Percentiles rank a stretch among this genome's conserved stretches.
Conservation (phyloP, 495 filamentous ascomycete species). For the Annulohypoxylon moriforme region DNA sequence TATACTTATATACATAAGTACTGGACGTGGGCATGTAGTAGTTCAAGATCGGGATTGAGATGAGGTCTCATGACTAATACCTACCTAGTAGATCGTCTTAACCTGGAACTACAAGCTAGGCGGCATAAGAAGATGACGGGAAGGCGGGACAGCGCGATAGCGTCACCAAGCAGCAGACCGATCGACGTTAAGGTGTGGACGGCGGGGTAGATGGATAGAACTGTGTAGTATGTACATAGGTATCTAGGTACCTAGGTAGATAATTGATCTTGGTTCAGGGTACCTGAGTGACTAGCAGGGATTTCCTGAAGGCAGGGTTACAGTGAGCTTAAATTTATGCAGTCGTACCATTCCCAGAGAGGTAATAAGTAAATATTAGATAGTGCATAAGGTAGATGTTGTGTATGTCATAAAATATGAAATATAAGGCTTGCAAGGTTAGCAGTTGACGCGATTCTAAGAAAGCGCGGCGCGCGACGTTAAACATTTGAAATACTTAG, state of each 20-base stretch:
- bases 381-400: conserved; percentile 12
- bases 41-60: no score
- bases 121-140: not conserved
- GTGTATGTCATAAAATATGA: conserved; percentile 12
- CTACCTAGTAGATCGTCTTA: no score
- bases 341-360: not conserved
- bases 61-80: no score
- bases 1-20: no score
- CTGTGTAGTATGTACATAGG: no score
- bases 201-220: conserved; percentile 31
- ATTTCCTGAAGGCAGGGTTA: conserved; percentile 19
- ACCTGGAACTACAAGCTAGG: no score
- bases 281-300: conserved; percentile 30
- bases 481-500: not conserved
- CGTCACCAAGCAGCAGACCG: conserved; percentile 8
- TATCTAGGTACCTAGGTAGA: no score
- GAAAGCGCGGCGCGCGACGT: conserved; percentile 10
- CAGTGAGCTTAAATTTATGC: conserved; percentile 26
- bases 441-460: conserved; percentile 6
- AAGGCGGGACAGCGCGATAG: not conserved
- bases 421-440: not conserved
- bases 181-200: conserved; percentile 11
- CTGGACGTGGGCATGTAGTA: no score
- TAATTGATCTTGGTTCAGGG: not conserved
- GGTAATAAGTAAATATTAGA: conserved; percentile 36